Conservation (phyloP, 208 protist species). For the Leishmania gerbilli region DNA sequence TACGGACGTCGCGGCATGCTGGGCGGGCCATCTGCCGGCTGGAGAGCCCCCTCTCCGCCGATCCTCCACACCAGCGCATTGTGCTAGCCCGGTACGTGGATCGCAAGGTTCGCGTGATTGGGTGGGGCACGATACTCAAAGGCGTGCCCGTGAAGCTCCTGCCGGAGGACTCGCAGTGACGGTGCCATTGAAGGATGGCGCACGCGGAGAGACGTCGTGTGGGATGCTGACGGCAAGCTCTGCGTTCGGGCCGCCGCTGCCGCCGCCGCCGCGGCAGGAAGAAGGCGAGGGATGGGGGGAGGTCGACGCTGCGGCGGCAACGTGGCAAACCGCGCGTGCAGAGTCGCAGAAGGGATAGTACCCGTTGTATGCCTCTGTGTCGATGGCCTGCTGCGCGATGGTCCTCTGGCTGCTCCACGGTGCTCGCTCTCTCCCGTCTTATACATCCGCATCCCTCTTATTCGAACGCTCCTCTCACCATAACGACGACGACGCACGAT, state of each 20-base stretch:
- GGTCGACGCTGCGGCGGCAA: not conserved
- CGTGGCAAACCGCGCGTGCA: not conserved
- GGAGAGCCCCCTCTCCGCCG: conserved; percentile 95
- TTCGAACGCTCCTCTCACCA: not conserved
- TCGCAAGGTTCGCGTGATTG: conserved; percentile 97
- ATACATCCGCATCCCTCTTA: no score
- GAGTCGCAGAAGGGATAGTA: not conserved
- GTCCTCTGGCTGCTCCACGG: not conserved
- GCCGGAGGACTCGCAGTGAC: conserved; percentile 8
- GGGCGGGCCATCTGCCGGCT: conserved; percentile 97
- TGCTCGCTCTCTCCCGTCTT: not conserved
- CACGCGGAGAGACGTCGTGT: not conserved
- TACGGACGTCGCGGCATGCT: conserved; percentile 85
- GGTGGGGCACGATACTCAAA: conserved; percentile 91
- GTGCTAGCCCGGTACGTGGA: conserved; percentile 97
- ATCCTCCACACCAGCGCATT: conserved; percentile 96
- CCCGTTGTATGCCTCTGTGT: not conserved
- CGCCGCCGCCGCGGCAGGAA: not conserved
- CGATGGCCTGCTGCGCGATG: not conserved
- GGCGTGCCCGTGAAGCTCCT: conserved; percentile 57
- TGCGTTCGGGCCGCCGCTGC: not conserved
- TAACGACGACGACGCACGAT: not conserved
- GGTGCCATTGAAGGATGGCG: not conserved
- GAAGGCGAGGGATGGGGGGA: not conserved
- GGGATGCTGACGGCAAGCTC: not conserved